Percentiles rank a stretch among this genome's conserved stretches.
Conservation (phyloP, 2,329 filamentous ascomycete genomes). For the Fusarium coicis region DNA sequence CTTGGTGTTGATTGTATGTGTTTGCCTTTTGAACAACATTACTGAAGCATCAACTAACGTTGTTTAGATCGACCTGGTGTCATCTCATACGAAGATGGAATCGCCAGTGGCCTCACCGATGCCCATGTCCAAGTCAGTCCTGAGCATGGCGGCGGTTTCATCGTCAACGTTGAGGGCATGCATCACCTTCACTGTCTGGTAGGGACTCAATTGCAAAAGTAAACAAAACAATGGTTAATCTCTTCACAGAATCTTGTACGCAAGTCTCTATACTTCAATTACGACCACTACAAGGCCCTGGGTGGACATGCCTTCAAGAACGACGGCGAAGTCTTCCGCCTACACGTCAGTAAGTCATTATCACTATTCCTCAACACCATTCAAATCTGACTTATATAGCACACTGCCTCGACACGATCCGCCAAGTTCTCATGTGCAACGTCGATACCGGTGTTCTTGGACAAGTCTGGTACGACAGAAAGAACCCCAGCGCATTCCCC, state of each 20-base stretch:
- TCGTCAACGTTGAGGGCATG: slow-evolving; percentile 67
- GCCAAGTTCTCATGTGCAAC: slow-evolving; percentile 72
- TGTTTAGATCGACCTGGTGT: slow-evolving; percentile 57
- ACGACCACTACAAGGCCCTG: slow-evolving; percentile 63
- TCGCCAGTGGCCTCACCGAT: slow-evolving; percentile 59
- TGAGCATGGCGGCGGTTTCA: slow-evolving; percentile 68
- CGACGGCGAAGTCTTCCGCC: slow-evolving; percentile 62
- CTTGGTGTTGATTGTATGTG: slow-evolving; percentile 58
- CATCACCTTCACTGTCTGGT: slow-evolving; percentile 69
- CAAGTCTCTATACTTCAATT: slow-evolving; percentile 68
- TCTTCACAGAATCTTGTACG: slow-evolving; percentile 63
- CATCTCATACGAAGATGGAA: slow-evolving; percentile 61
- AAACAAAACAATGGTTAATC: not conserved
- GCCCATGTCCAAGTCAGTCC: slow-evolving; percentile 66
- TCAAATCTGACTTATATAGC: slow-evolving; percentile 15
- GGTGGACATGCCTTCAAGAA: slow-evolving; percentile 66
- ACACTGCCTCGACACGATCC: slow-evolving; percentile 70
- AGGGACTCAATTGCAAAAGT: not conserved
- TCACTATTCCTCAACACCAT: too few relatives aligned
- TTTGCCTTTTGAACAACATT: fast-evolving
- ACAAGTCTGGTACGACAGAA: slow-evolving; percentile 66
- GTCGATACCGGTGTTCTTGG: slow-evolving; percentile 69
- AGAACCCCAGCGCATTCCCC: slow-evolving; percentile 61
- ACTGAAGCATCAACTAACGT: not conserved
- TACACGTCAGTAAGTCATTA: slow-evolving; percentile 64